Conservation (phyloP, 371 early-diverging fungal species). For the Saksenaea oblongispora region DNA sequence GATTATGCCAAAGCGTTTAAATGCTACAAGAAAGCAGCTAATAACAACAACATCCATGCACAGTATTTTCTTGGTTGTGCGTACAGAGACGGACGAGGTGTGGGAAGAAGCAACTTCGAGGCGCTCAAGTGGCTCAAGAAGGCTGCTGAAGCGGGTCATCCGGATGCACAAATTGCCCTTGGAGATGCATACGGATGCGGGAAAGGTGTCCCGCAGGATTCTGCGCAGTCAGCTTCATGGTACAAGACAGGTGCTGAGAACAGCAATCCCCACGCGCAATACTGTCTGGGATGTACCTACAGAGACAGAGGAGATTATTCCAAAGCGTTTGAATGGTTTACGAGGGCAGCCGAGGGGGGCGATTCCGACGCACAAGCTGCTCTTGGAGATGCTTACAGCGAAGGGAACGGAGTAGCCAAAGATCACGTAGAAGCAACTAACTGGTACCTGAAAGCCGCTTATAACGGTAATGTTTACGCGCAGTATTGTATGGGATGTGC, state of each 20-base stretch:
- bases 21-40: no score
- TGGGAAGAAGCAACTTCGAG: no score
- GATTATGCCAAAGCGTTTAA: no score
- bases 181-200: constrained; percentile 44
- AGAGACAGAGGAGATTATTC: constrained; percentile 69
- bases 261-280: constrained; percentile 73
- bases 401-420: no score
- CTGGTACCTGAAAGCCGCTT: constrained; percentile 75
- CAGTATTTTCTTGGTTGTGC: no score
- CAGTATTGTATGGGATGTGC: constrained; percentile 84
- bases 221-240: constrained; percentile 70
- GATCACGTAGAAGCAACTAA: no score
- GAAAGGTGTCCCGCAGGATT: constrained; percentile 63
- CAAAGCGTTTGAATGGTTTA: constrained; percentile 60
- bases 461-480: constrained; percentile 68
- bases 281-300: constrained; percentile 81
- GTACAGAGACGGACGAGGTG: no score
- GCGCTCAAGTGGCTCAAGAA: no score
- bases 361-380: constrained; percentile 62
- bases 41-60: no score
- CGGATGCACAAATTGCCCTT: no score
- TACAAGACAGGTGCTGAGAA: constrained; percentile 70
- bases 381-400: no score
- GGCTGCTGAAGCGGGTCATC: no score
- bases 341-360: constrained; percentile 62